phyloP scores from a whole-genome alignment of 352 stramenopile genomes.

The Globisporangium mamillatum region DNA sequence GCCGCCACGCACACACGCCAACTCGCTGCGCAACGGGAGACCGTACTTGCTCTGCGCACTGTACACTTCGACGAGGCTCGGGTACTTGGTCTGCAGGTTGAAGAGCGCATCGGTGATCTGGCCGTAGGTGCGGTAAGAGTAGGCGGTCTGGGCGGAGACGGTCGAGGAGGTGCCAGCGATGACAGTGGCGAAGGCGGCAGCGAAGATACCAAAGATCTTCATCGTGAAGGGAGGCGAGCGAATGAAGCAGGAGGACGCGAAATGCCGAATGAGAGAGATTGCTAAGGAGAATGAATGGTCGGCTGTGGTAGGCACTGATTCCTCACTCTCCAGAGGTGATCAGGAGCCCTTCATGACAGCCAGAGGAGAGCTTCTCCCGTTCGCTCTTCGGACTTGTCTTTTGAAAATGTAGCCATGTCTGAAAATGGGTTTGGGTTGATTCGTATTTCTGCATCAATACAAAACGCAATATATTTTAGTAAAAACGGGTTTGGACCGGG shows the following conservation, averaged over 20 bases:
- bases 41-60: conserved; percentile 77
- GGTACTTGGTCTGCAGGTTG: conserved; percentile 49
- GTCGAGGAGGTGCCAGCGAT: not conserved
- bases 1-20: conserved; percentile 45
- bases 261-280: not conserved
- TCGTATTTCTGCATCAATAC: not conserved
- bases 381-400: not conserved
- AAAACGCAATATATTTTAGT: not conserved
- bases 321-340: too few relatives aligned
- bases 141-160: conserved; percentile 14
- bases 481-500: not conserved
- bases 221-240: not conserved
- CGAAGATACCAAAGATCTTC: conserved; percentile 3
- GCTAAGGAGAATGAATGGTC: not conserved
- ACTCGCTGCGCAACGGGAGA: conserved; percentile 44
- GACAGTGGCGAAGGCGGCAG: conserved; percentile 1
- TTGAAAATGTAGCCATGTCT: conserved; percentile 8
- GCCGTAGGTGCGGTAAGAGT: conserved; percentile 64
- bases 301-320: too few relatives aligned
- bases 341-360: not conserved
- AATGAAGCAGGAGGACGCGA: not conserved
- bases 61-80: conserved; percentile 75
- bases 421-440: not conserved
- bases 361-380: not conserved
- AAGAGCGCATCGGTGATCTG: conserved; percentile 66